Evolutionary conservation across 768 basidiomycete species (phyloP).

Genomic region (Galerina sulciceps): DNA sequence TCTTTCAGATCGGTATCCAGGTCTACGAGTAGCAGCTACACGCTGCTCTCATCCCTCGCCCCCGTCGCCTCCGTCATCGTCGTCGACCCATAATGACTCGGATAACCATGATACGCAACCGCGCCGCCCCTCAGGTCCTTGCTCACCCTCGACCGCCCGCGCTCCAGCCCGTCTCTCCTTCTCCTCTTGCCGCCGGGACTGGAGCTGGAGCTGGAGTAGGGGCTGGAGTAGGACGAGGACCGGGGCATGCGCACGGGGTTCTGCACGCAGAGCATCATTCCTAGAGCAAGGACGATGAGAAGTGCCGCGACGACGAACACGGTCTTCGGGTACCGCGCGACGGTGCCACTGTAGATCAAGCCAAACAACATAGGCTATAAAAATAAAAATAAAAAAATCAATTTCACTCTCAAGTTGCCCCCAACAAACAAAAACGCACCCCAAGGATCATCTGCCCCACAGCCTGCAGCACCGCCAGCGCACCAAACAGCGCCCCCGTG

Average conservation of each 20-base stretch:
- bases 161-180: slow-evolving; percentile 31
- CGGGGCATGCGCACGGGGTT: slow-evolving; percentile 35
- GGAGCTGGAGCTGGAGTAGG: slow-evolving; percentile 2
- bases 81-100: background rate
- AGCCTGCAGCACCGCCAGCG: slow-evolving; percentile 72
- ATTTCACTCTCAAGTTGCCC: background rate
- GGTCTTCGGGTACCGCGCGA: slow-evolving; percentile 69
- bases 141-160: slow-evolving; percentile 51
- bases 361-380: slow-evolving; percentile 73
- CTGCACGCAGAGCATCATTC: slow-evolving; percentile 41
- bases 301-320: slow-evolving; percentile 62
- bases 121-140: slow-evolving; percentile 52
- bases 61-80: too few relatives aligned
- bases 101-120: slow-evolving; percentile 22
- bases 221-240: too few relatives aligned
- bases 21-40: too few relatives aligned
- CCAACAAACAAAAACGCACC: slow-evolving; percentile 31
- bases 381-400: background rate
- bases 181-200: slow-evolving; percentile 17
- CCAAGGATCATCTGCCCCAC: slow-evolving; percentile 69
- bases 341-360: slow-evolving; percentile 69
- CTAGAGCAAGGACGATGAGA: slow-evolving; percentile 47
- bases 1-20: too few relatives aligned
- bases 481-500: slow-evolving; percentile 69
- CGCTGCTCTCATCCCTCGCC: background rate